Percentiles rank a stretch among this genome's conserved stretches.
Evolutionary conservation across 2,329 filamentous ascomycete species (phyloP).

Genomic region (Neobulgaria alba): DNA sequence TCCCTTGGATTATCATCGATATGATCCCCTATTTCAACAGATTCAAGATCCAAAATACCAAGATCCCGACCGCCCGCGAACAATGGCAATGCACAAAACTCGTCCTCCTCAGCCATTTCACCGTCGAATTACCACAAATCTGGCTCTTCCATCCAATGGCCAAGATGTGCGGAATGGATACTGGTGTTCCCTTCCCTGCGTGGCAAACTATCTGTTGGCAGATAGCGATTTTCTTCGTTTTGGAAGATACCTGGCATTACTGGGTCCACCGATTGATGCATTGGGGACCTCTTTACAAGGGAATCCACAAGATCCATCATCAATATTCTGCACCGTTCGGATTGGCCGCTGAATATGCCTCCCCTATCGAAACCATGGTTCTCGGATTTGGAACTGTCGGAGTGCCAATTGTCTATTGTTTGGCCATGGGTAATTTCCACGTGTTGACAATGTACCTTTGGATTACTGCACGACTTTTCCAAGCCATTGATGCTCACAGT

Average conservation of each 20-base stretch:
- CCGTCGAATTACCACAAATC: slow-evolving; percentile 95
- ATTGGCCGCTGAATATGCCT: slow-evolving; percentile 93
- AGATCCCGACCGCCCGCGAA: slow-evolving; percentile 85
- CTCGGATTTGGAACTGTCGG: slow-evolving; percentile 82
- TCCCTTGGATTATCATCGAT: slow-evolving; percentile 93
- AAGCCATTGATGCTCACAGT: slow-evolving; percentile 95
- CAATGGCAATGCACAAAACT: slow-evolving; percentile 92
- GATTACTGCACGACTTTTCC: slow-evolving; percentile 89
- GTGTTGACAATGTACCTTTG: slow-evolving; percentile 96
- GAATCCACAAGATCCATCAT: slow-evolving; percentile 98
- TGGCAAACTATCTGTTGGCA: slow-evolving; percentile 82
- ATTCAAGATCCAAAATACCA: slow-evolving; percentile 85
- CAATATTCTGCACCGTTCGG: slow-evolving; percentile 97
- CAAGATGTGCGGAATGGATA: slow-evolving; percentile 82
- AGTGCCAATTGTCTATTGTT: slow-evolving; percentile 74
- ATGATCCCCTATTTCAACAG: slow-evolving; percentile 77
- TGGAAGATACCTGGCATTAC: slow-evolving; percentile 98
- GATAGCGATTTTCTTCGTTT: slow-evolving; percentile 85
- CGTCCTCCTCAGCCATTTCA: slow-evolving; percentile 92
- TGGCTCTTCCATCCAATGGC: slow-evolving; percentile 98
- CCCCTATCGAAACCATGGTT: slow-evolving; percentile 92
- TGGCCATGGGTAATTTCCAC: slow-evolving; percentile 78
- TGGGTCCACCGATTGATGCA: slow-evolving; percentile 90
- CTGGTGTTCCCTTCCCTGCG: slow-evolving; percentile 81
- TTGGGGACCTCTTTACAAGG: slow-evolving; percentile 91